Conservation (phyloP, 2,329 filamentous ascomycete genomes). For the Ceratocystis albifundus region DNA sequence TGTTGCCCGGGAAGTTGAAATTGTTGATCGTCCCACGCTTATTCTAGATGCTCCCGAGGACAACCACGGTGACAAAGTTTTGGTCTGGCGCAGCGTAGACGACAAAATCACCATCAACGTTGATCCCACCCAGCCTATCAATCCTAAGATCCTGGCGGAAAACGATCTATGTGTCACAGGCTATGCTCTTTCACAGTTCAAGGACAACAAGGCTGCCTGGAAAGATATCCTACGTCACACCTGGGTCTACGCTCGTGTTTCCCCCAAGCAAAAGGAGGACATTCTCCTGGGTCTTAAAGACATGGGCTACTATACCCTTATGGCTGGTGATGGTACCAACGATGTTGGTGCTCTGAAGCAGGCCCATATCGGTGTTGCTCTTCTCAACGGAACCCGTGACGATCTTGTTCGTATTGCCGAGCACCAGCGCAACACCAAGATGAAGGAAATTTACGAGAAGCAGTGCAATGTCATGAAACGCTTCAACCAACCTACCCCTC, state of each 20-base stretch:
- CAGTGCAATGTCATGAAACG: constrained; percentile 82
- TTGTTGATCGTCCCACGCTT: constrained; percentile 87
- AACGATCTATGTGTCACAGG: constrained; percentile 96
- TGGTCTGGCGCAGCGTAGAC: constrained; percentile 92
- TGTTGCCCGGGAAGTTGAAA: constrained; percentile 89
- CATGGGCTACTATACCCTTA: constrained; percentile 92
- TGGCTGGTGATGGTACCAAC: constrained; percentile 97
- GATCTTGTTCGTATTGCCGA: constrained; percentile 87
- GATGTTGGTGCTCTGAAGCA: constrained; percentile 97
- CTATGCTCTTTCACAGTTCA: constrained; percentile 83
- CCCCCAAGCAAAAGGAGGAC: constrained; percentile 96
- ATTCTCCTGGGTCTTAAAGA: constrained; percentile 95
- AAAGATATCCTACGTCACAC: constrained; percentile 70
- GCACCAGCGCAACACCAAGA: constrained; percentile 85
- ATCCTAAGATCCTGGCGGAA: constrained; percentile 63
- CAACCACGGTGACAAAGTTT: constrained; percentile 63
- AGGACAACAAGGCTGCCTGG: constrained; percentile 59
- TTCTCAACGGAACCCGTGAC: constrained; percentile 87
- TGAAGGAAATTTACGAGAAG: constrained; percentile 99
- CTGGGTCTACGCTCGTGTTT: constrained; percentile 97
- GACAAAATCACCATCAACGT: constrained; percentile 79
- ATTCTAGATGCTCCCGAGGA: constrained; percentile 93
- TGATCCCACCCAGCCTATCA: constrained; percentile 68
- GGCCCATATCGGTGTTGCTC: constrained; percentile 89
- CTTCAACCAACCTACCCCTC: constrained; percentile 89